A percentile compares a stretch with the other conserved stretches of the same genome.
Conservation (phyloP, 2,329 filamentous ascomycete genomes). For the Zymoseptoria crescenta region DNA sequence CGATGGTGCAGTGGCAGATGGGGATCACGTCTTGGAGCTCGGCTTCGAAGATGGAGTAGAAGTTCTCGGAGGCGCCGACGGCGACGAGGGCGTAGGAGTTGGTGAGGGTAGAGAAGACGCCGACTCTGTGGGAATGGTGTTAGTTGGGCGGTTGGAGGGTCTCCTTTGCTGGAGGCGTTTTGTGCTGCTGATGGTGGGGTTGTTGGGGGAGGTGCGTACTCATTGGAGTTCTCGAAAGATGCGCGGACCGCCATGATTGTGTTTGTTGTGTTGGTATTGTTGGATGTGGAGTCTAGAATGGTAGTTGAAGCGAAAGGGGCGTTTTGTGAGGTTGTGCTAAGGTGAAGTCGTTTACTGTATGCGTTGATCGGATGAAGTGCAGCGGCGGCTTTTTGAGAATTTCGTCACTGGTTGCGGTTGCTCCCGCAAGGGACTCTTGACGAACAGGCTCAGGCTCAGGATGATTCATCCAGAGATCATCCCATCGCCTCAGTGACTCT, state of each 20-base stretch:
- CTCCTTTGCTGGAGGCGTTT: slow-evolving; percentile 13
- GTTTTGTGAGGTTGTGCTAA: not conserved
- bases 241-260: slow-evolving; percentile 46
- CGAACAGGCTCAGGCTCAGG: too few relatives aligned
- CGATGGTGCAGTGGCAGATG: slow-evolving; percentile 93
- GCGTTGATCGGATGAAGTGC: not conserved
- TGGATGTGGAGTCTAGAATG: not conserved
- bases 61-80: slow-evolving; percentile 94
- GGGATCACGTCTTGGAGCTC: slow-evolving; percentile 96
- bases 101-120: slow-evolving; percentile 92
- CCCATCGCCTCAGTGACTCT: not conserved
- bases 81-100: slow-evolving; percentile 95
- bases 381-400: not conserved
- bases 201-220: slow-evolving; percentile 48
- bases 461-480: not conserved
- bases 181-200: slow-evolving; percentile 19
- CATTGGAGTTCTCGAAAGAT: slow-evolving; percentile 83
- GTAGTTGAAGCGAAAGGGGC: not conserved
- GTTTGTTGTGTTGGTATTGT: slow-evolving; percentile 9
- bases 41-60: slow-evolving; percentile 97
- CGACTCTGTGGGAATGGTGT: slow-evolving; percentile 61
- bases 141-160: slow-evolving; percentile 5
- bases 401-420: not conserved
- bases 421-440: too few relatives aligned
- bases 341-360: not conserved